Evolutionary conservation across 176 grass and related monocot species (phyloP).

Genomic region (Aechmea fasciata): DNA sequence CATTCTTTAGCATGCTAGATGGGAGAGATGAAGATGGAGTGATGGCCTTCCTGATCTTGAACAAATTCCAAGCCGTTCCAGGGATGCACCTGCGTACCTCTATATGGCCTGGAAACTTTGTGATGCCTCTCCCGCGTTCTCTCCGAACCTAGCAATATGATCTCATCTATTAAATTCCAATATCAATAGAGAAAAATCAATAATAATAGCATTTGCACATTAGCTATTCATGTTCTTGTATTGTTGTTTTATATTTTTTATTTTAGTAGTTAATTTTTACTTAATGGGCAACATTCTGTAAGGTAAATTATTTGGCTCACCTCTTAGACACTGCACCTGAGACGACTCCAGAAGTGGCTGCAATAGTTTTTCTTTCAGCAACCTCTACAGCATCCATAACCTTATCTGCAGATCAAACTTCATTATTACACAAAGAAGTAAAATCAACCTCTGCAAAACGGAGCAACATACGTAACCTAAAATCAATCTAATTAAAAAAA

Average conservation of each 20-base stretch:
- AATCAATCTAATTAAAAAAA: too few relatives aligned
- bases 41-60: conserved; percentile 83
- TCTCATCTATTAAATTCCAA: background rate
- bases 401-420: conserved; percentile 44
- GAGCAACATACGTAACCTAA: too few relatives aligned
- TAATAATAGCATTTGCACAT: background rate
- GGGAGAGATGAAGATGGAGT: conserved; percentile 49
- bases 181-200: background rate
- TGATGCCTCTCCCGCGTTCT: conserved; percentile 65
- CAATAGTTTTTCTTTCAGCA: conserved; percentile 65
- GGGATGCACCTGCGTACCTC: too few relatives aligned
- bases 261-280: too few relatives aligned
- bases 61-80: conserved; percentile 94
- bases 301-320: conserved; percentile 19
- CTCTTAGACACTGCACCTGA: conserved; percentile 55
- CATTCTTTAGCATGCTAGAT: conserved; percentile 45
- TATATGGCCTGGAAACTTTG: too few relatives aligned
- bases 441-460: background rate
- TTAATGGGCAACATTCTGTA: too few relatives aligned
- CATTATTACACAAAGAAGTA: background rate
- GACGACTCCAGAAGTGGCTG: conserved; percentile 62
- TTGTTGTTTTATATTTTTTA: too few relatives aligned
- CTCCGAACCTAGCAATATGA: conserved; percentile 44
- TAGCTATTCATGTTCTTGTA: background rate
- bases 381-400: conserved; percentile 78